A percentile compares a stretch with the other conserved stretches of the same genome.
These are phyloP conservation scores for Monosporozyma solicola DNA, from an alignment of 805 yeast species.

Conservation along the genomic window DNA sequence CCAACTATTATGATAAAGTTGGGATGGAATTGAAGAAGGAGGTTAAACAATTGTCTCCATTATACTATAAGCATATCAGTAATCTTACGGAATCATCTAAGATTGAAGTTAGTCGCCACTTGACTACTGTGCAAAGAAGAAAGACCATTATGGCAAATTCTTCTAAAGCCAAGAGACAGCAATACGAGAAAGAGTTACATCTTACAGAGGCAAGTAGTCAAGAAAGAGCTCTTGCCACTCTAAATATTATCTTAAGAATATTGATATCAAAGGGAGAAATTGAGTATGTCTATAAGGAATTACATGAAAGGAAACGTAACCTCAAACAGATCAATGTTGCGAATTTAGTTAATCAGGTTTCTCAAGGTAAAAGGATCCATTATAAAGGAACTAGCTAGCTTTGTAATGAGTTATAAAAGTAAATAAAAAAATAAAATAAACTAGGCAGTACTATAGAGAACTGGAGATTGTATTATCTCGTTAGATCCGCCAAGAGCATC, in stretches of 20 bases:
- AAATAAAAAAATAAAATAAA: neutral
- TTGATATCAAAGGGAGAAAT: slow-evolving; percentile 57
- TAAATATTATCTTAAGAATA: slow-evolving; percentile 65
- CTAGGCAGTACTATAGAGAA: too few relatives aligned
- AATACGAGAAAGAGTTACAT: slow-evolving; percentile 8
- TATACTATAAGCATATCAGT: slow-evolving; percentile 18
- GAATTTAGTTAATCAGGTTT: slow-evolving; percentile 19
- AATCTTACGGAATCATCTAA: slow-evolving; percentile 10
- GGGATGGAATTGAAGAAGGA: slow-evolving; percentile 42
- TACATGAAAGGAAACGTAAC: slow-evolving; percentile 51
- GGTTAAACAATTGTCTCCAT: slow-evolving; percentile 39
- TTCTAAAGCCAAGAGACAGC: slow-evolving; percentile 42
- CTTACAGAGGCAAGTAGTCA: neutral
- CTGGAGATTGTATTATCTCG: too few relatives aligned
- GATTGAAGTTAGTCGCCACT: slow-evolving; percentile 28
- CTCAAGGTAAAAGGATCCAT: slow-evolving; percentile 13
- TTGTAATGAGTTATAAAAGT: neutral
- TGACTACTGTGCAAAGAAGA: slow-evolving; percentile 47
- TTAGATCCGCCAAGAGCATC: neutral
- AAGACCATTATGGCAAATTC: slow-evolving; percentile 68
- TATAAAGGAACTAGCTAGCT: slow-evolving; percentile 4
- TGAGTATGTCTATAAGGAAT: slow-evolving; percentile 47
- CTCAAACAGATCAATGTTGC: slow-evolving; percentile 29
- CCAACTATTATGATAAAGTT: slow-evolving; percentile 53
- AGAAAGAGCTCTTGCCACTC: slow-evolving; percentile 35